Evolutionary conservation across 2,329 filamentous ascomycete species (phyloP), one percentile per base, ranked within the genome.

Genomic region (Curvularia hawaiiensis): DNA sequence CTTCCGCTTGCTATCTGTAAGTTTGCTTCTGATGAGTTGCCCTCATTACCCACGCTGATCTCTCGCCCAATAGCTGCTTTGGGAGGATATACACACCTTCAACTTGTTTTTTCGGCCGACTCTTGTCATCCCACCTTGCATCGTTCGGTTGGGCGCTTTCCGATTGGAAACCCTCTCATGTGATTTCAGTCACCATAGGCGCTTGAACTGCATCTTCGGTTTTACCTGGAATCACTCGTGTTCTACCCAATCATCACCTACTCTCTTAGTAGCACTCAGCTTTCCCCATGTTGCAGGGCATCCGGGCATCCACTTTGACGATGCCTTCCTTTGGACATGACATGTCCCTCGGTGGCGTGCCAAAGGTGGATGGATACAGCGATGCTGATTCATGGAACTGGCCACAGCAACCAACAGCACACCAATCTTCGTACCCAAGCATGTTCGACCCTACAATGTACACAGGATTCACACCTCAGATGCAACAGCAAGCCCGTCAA

Each of bases 261-360:
- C 54, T 59, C 48, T 38, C 48, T 46, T 10, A 20, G 47, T 31
- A 20, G 47, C 28, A 16, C 26, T 26, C 39, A 12, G 26, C 26
- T 39, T 63, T 69, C 71, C 69, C 56, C 70, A 75, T 75, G 72
- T 75, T 75, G 70, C 72, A 75, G 64, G 69, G 70, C 54, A 70
- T 73, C 39, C 61, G 72, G 54, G 65, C 71, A 61, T 69, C 73
- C 61, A 69, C 67, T 53, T 54, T 75, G 62, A 72, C 69, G 64
- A 72, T 75, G 72, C 69, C 73, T 63, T 64, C 71, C 49, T 75
- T 72, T 63, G 72, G 70, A 61, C 71, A 74, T 51, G 63, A 72
- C 48, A 52, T 73, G 67, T 72, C 73, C 54, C 57, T 71, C 38
- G 58, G 63, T 35, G 71, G 71, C 45, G 62, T 66, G n/a, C 68